Evolutionary conservation across 768 basidiomycete genomes (phyloP), one percentile per base, ranked within the genome.

Genomic region (Collybiopsis confluens): DNA sequence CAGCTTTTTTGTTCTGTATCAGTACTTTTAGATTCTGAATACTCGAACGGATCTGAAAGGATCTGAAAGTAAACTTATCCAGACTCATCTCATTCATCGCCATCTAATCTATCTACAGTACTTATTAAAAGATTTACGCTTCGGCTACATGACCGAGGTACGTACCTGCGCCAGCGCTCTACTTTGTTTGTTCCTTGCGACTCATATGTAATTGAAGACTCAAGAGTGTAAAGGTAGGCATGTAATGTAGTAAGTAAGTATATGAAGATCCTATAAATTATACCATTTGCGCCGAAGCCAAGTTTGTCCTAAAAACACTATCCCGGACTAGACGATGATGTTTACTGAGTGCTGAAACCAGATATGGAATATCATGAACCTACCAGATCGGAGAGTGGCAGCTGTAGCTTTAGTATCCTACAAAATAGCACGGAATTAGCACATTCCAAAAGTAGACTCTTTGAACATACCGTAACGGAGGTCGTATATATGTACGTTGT

Each of bases 381-480:
- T 57, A 81, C 80, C 81, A 37, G 76, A 75, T 49, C 70, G 66
- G 2, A 85, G 64, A 2, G 81, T 83, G 26, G 70, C 71, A 7
- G 78, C 73, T 2, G 81, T 84, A 2, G 78, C 76, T 57, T 72
- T 75, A 4, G 80, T 83, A 58, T 85, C 81, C 81, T 84, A 54
- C 20, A 13, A 47, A 6, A 24, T 7, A n/a, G 20, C 33, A n/a
- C 13, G 23, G 13, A 38, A 56, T 38, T 56, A 41, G 11, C 46
- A 45, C 45, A 20, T 51, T 40, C 10, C 13, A 15, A 41, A 2
- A 10, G 10, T 16, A 37, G 13, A 16, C 28, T 42, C 44, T 36
- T 24, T 46, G 23, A 35, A 74, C 79, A 54, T 62, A 85, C 84
- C 36, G 79, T 78, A 6, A 82, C 82, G 33, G 80, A 79, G 0